phyloP scores from a whole-genome alignment of 208 protist species.

The Phytomonas sp. region DNA sequence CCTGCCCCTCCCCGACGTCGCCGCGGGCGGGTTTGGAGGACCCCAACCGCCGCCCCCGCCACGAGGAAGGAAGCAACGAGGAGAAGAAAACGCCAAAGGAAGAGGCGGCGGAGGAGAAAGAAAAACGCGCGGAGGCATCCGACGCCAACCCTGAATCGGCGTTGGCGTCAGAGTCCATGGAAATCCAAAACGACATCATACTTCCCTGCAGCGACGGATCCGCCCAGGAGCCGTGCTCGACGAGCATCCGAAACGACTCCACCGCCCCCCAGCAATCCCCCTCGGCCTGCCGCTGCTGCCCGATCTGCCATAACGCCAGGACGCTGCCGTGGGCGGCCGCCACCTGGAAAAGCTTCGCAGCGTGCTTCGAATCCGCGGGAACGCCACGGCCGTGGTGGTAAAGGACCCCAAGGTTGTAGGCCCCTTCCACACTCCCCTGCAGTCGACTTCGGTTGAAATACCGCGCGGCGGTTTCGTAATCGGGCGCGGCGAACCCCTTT shows the following conservation, averaged over 20 bases:
- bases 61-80: too few species aligned
- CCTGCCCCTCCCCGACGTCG: too few species aligned
- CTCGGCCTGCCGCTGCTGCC: conserved; percentile 17
- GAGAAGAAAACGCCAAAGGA: too few species aligned
- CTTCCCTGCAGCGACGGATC: too few species aligned
- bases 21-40: too few species aligned
- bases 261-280: background rate
- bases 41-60: conserved; percentile 3
- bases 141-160: conserved; percentile 35
- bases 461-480: conserved; percentile 38
- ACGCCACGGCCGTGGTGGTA: conserved; percentile 58
- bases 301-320: conserved; percentile 71
- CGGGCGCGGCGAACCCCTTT: conserved; percentile 11
- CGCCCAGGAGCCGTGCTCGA: too few species aligned
- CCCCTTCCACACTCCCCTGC: conserved; percentile 21
- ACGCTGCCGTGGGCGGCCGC: conserved; percentile 44
- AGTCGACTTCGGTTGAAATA: conserved; percentile 30
- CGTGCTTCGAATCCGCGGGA: conserved; percentile 19
- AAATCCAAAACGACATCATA: too few species aligned
- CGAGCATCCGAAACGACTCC: background rate
- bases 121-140: conserved; percentile 4
- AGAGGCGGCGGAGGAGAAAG: too few species aligned
- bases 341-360: conserved; percentile 28
- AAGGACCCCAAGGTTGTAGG: conserved; percentile 80
- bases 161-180: too few species aligned